These are phyloP conservation scores for Tricholoma hemisulphureum DNA, from an alignment of 768 basidiomycete genomes.

Conservation along the genomic window DNA sequence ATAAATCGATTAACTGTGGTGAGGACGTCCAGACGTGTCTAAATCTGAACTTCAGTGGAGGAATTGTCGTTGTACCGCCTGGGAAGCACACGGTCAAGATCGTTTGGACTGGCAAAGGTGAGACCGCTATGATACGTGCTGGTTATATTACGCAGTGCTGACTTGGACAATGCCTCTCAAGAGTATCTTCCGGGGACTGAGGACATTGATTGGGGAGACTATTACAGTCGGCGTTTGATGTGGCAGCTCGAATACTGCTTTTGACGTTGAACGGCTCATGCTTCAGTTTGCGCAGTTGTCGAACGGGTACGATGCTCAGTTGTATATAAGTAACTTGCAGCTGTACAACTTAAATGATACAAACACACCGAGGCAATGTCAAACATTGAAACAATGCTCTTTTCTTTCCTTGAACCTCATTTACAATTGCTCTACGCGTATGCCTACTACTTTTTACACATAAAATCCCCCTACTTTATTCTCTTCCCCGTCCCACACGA, in stretches of 20 bases:
- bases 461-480: too few species aligned
- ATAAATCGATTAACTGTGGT: constrained; percentile 18
- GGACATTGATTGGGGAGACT: constrained; percentile 6
- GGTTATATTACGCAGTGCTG: too few species aligned
- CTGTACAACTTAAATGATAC: too few species aligned
- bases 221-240: constrained; percentile 1
- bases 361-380: too few species aligned
- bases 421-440: too few species aligned
- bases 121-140: too few species aligned
- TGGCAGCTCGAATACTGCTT: constrained; percentile 9
- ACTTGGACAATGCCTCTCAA: neutral
- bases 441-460: too few species aligned
- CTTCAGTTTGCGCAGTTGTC: too few species aligned
- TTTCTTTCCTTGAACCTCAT: too few species aligned
- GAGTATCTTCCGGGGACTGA: constrained; percentile 3
- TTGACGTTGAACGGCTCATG: neutral
- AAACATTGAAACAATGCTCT: too few species aligned
- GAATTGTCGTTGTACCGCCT: constrained; percentile 15
- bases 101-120: constrained; percentile 22
- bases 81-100: constrained; percentile 23
- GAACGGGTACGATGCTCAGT: too few species aligned
- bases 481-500: constrained; percentile 92
- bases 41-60: constrained; percentile 16
- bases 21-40: constrained; percentile 14
- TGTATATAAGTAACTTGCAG: too few species aligned